A percentile compares a stretch with the other conserved stretches of the same genome.
These are phyloP conservation scores for Cladosporium colombiae DNA, from an alignment of 2,329 filamentous ascomycete genomes.

Conservation along the genomic window DNA sequence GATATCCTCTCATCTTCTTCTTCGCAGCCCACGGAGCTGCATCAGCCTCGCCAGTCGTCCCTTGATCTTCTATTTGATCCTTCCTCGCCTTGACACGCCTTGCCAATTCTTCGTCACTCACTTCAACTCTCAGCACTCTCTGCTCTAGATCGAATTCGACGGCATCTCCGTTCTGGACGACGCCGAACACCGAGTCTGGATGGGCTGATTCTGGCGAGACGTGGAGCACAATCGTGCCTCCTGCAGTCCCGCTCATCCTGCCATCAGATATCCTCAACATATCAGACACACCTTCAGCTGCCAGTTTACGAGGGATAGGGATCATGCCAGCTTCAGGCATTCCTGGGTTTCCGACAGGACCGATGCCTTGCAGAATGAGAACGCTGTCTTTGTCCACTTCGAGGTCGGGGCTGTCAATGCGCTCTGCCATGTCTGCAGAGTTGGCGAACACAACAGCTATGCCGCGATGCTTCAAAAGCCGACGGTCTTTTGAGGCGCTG, in stretches of 20 bases:
- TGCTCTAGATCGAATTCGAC: slow-evolving; percentile 50
- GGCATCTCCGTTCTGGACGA: slow-evolving; percentile 51
- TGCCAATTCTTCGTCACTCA: slow-evolving; percentile 46
- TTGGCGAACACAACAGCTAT: slow-evolving; percentile 52
- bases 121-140: slow-evolving; percentile 44
- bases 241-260: slow-evolving; percentile 58
- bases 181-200: slow-evolving; percentile 50
- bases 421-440: slow-evolving; percentile 47
- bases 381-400: slow-evolving; percentile 48
- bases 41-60: slow-evolving; percentile 13
- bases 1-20: slow-evolving; percentile 54
- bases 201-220: slow-evolving; percentile 55
- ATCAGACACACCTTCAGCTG: slow-evolving; percentile 48
- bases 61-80: slow-evolving; percentile 25
- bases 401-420: slow-evolving; percentile 50
- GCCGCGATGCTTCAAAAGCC: slow-evolving; percentile 48
- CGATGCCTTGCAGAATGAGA: slow-evolving; percentile 52
- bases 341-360: slow-evolving; percentile 53
- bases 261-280: slow-evolving; percentile 58
- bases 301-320: slow-evolving; percentile 52
- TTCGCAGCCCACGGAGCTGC: slow-evolving; percentile 32
- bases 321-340: slow-evolving; percentile 57
- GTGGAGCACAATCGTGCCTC: slow-evolving; percentile 57
- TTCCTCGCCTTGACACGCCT: slow-evolving; percentile 40
- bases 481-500: slow-evolving; percentile 51